Evolutionary conservation across 2,329 filamentous ascomycete species (phyloP).

Genomic region (Thelonectria rubi): DNA sequence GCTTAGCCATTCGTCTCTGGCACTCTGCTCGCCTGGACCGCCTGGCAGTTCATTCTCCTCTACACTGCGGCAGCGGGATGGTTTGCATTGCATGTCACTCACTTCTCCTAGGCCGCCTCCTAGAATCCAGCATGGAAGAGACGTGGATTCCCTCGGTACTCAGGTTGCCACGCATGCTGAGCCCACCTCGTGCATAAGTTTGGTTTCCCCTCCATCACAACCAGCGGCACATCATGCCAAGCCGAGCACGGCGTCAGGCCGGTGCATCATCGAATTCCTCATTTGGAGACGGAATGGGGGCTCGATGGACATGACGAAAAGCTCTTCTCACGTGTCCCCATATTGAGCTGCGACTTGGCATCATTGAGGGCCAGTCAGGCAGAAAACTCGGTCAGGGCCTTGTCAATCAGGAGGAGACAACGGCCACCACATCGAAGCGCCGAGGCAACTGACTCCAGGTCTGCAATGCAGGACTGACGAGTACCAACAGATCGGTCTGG

Average conservation of each 20-base stretch:
- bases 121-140: neutral
- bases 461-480: neutral
- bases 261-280: neutral
- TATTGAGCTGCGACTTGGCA: neutral
- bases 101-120: neutral
- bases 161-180: slow-evolving; percentile 1
- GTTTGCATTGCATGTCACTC: neutral
- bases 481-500: slow-evolving; percentile 7
- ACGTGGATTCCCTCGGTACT: neutral
- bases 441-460: neutral
- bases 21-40: neutral
- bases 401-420: neutral
- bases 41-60: neutral
- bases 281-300: neutral
- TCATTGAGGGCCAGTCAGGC: neutral
- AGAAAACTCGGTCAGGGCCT: neutral
- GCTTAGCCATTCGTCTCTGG: neutral
- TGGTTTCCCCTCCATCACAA: slow-evolving; percentile 1
- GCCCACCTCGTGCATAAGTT: slow-evolving; percentile 5
- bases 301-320: slow-evolving; percentile 3
- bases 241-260: slow-evolving; percentile 8
- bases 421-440: neutral
- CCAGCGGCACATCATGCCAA: slow-evolving; percentile 2
- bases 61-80: neutral
- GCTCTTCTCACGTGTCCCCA: slow-evolving; percentile 6